phyloP scores from a whole-genome alignment of 805 yeast genomes.

The Saccharomycodes ludwigii region DNA sequence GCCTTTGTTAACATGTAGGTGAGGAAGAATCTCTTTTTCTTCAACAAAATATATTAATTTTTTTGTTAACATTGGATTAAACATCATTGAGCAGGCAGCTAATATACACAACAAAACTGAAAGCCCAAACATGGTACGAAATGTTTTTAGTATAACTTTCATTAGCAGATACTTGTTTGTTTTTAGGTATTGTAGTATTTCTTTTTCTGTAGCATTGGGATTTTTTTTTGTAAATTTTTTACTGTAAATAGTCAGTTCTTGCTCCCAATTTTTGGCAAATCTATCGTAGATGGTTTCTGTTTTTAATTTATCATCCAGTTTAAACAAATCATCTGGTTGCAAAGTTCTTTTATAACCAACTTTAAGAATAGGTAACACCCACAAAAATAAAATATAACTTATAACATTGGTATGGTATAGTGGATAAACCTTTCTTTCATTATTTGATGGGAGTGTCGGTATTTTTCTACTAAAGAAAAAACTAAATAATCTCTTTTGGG shows the following conservation, averaged over 20 bases:
- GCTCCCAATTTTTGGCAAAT: conserved; percentile 26
- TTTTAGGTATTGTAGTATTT: conserved; percentile 12
- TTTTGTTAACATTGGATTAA: conserved; percentile 44
- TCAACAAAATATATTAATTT: conserved; percentile 44
- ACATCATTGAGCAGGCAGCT: conserved; percentile 29
- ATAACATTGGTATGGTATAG: conserved; percentile 30
- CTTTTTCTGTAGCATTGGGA: too few relatives aligned
- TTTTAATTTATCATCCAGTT: conserved; percentile 29
- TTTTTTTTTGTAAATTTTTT: too few relatives aligned
- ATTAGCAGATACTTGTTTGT: conserved; percentile 25
- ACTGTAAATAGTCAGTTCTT: too few relatives aligned
- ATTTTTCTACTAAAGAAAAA: conserved; percentile 36
- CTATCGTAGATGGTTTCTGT: conserved; percentile 28
- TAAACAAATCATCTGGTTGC: conserved; percentile 48
- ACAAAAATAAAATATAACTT: conserved; percentile 42
- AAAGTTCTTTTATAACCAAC: conserved; percentile 66
- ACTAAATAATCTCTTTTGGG: conserved; percentile 39
- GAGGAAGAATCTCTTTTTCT: conserved; percentile 27
- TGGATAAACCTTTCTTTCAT: conserved; percentile 39
- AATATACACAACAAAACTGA: conserved; percentile 33
- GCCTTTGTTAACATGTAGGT: conserved; percentile 32
- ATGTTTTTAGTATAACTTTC: conserved; percentile 35
- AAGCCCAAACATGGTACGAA: conserved; percentile 32
- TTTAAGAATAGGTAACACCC: conserved; percentile 51
- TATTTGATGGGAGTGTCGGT: conserved; percentile 34